Base-by-base conservation (phyloP, 139 green algal species). In the Chlamydomonas applanata region DNA sequence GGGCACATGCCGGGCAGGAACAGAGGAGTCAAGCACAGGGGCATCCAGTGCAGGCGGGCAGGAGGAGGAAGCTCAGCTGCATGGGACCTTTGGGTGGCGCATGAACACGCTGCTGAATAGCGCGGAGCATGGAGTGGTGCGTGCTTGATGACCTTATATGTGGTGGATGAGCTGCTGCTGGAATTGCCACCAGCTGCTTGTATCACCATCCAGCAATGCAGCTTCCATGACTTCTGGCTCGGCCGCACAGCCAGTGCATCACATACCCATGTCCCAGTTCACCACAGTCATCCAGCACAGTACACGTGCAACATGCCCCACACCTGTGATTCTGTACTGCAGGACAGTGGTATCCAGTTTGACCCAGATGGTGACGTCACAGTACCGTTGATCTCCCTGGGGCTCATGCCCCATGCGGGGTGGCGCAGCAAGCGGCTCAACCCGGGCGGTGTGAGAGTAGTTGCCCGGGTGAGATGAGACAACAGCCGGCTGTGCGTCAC, bases 311-410 rank as follows among this genome's bases (percentile, higher is more conserved):
- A 57, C 24, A 29, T 62, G 7, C n/a, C 67, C 14, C n/a, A 3
- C 1, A 40, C 9, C 45, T 4, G 40, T n/a, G 7, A 73, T 24
- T 30, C 7, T 34, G 34, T 40, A 17, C 27, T 67, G 17, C 75
- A 85, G 80, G 72, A 84, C 56, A 76, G 82, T 64, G 89, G 87
- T 2, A 80, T 90, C 53, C 79, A 80, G 45, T 72, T 82, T 35
- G 69, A 46, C 0, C 64, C 56, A 30, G 85, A 94, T 32, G 88
- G 88, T 29, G 88, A 93, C 66, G 81, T 86, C 67, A 96, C 89
- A 13, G 88, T 94, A 14, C 88, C 88, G 4, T 78, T 93, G 52
- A 76, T 96, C 52, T 87, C 74, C 29, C 78, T 87, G 30, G 89
- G 89, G 25, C 66, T 77, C 27, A 83, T 86, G 68, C 79, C 73